Evolutionary conservation across 805 yeast genomes (phyloP), one percentile per base, ranked within the genome.

Genomic region (Kluyveromyces wickerhamii): DNA sequence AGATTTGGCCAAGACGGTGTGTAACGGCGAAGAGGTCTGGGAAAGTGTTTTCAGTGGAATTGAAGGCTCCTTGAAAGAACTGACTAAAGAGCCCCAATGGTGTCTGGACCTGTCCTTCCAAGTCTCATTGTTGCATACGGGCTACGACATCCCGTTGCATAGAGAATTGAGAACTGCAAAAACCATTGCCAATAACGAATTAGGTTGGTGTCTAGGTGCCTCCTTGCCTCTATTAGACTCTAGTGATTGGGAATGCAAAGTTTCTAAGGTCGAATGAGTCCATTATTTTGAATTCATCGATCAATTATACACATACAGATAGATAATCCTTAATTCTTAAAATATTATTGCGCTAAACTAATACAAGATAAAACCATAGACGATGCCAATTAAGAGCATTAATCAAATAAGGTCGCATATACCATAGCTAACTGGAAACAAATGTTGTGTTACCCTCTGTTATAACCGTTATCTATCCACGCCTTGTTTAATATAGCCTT

Each of bases 181-280:
- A 66, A 87, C 76, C 56, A 85, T 92, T 48, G 81, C 77, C 34
- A 76, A 77, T 53, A 87, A 85, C 51, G 98, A 92, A 64, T 70
- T 92, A 34, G 99, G 98, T 21, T 92, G 99, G 99, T 92, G 97
- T 67, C 68, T 92, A 37, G 99, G 99, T 49, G 98, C 97, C 2
- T 85, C 96, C 2, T 71, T 92, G 49, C 97, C 97, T 7, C 65
- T 92, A 48, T 67, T 92, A 47, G 92, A 83, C 42, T 66, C 62
- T 29, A 62, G 73, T 14, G 77, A 75, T 26, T 85, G 95, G 95
- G 69, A 66, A 34, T 86, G 96, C 43, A 51, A 40, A 39, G 37
- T 49, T 15, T 34, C 30, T 6, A 31, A 42, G 25, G 17, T 36
- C 11, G 35, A 36, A n/a, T 40, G 20, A 34, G n/a, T n/a, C n/a